Conservation (phyloP, 305 asterid genomes). For the Plantago lanceolata region DNA sequence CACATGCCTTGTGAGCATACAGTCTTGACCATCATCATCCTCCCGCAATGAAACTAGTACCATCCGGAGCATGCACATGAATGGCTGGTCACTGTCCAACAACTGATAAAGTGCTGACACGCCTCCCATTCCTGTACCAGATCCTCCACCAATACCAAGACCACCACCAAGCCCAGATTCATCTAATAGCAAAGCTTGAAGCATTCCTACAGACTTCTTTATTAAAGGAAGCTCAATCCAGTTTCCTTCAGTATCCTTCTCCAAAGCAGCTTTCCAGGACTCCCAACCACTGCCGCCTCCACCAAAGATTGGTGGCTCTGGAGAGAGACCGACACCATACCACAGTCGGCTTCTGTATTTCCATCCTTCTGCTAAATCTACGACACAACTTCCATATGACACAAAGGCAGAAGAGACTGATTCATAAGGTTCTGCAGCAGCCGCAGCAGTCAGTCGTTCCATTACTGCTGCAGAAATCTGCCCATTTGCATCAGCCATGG, state of each 20-base stretch:
- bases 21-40: constrained; percentile 84
- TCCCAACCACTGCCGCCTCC: constrained; percentile 99
- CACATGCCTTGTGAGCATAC: constrained; percentile 56
- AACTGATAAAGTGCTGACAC: constrained; percentile 90
- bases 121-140: constrained; percentile 99
- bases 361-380: constrained; percentile 95
- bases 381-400: constrained; percentile 87
- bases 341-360: constrained; percentile 93
- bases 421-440: constrained; percentile 94
- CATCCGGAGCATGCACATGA: constrained; percentile 97
- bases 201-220: constrained; percentile 90
- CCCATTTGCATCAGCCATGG: constrained; percentile 94
- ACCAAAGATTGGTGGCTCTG: constrained; percentile 52
- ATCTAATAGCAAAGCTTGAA: constrained; percentile 89
- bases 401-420: constrained; percentile 93
- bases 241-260: constrained; percentile 78
- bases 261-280: constrained; percentile 80
- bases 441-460: constrained; percentile 96
- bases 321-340: constrained; percentile 85
- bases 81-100: constrained; percentile 98
- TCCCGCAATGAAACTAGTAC: constrained; percentile 92
- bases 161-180: constrained; percentile 99
- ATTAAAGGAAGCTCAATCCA: constrained; percentile 95
- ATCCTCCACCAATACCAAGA: constrained; percentile 98
- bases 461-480: constrained; percentile 76